Evolutionary conservation across 1,284 basidiomycete species (phyloP).

Genomic region (Ganoderma lingzhi): DNA sequence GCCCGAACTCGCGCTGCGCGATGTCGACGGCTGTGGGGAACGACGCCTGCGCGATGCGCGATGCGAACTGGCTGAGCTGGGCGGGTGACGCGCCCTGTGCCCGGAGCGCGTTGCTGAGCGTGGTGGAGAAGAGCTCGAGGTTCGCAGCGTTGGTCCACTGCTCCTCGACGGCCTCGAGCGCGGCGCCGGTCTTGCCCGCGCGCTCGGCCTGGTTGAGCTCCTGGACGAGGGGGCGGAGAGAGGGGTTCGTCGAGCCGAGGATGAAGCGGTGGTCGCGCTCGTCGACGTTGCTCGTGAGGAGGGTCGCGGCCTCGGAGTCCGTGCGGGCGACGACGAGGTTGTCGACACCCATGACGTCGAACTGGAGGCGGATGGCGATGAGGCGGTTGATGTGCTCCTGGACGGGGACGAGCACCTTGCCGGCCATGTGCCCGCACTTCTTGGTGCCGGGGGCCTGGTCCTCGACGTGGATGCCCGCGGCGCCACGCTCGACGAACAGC

Average conservation of each 20-base stretch:
- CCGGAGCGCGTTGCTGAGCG: conserved; percentile 77
- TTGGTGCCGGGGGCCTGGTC: conserved; percentile 82
- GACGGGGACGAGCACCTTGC: conserved; percentile 68
- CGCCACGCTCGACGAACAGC: conserved; percentile 82
- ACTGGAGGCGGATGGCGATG: conserved; percentile 80
- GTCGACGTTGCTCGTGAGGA: conserved; percentile 97
- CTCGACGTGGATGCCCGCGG: conserved; percentile 80
- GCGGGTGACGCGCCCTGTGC: conserved; percentile 63
- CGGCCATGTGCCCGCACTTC: conserved; percentile 80
- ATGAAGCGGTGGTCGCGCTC: conserved; percentile 97
- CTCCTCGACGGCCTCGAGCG: conserved; percentile 90
- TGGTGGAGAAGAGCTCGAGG: conserved; percentile 82
- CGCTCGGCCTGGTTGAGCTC: conserved; percentile 89
- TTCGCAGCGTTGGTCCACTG: conserved; percentile 84
- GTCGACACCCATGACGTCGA: conserved; percentile 83
- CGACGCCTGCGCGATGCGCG: conserved; percentile 71
- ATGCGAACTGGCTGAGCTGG: conserved; percentile 65
- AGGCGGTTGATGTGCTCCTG: conserved; percentile 85
- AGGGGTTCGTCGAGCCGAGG: conserved; percentile 88
- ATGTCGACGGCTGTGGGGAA: conserved; percentile 77
- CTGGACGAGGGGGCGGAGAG: conserved; percentile 70
- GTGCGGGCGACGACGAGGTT: conserved; percentile 82
- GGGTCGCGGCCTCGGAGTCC: conserved; percentile 91
- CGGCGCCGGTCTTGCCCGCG: conserved; percentile 81
- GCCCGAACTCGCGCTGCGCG: conserved; percentile 83